Conservation (phyloP, 1,284 basidiomycete species). For the Cutaneotrichosporon sp. region DNA sequence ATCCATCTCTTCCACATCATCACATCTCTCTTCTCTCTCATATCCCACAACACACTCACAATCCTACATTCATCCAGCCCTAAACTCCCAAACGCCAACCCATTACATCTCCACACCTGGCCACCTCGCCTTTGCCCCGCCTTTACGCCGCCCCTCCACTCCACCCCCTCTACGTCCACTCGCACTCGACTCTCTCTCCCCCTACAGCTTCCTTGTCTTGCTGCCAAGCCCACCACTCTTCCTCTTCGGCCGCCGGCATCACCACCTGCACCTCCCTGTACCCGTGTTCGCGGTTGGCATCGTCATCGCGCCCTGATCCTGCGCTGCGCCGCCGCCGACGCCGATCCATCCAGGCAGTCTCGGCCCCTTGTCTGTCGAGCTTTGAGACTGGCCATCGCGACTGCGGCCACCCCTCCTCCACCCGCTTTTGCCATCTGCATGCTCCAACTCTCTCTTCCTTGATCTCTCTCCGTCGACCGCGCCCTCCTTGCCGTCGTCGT, state of each 20-base stretch:
- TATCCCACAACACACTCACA: too few relatives aligned
- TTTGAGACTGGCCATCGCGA: background rate
- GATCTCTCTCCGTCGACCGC: background rate
- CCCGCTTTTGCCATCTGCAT: background rate
- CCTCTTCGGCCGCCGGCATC: background rate
- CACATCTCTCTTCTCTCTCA: too few relatives aligned
- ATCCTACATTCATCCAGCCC: too few relatives aligned
- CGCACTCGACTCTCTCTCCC: too few relatives aligned
- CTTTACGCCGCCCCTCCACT: too few relatives aligned
- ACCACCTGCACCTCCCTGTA: too few relatives aligned
- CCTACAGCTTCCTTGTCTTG: too few relatives aligned
- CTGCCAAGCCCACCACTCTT: background rate
- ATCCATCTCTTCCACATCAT: too few relatives aligned
- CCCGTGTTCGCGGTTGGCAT: background rate
- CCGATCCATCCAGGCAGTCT: background rate
- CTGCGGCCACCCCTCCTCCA: background rate
- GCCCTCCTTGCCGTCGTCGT: background rate
- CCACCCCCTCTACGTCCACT: too few relatives aligned
- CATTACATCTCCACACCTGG: too few relatives aligned
- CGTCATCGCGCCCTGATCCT: background rate
- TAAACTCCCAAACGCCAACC: too few relatives aligned
- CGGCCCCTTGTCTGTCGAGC: background rate
- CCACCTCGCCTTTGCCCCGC: too few relatives aligned
- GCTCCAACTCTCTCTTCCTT: background rate
- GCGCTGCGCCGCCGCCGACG: background rate